phyloP scores from a whole-genome alignment of 2,329 filamentous ascomycete genomes.

The Exophiala spinifera region DNA sequence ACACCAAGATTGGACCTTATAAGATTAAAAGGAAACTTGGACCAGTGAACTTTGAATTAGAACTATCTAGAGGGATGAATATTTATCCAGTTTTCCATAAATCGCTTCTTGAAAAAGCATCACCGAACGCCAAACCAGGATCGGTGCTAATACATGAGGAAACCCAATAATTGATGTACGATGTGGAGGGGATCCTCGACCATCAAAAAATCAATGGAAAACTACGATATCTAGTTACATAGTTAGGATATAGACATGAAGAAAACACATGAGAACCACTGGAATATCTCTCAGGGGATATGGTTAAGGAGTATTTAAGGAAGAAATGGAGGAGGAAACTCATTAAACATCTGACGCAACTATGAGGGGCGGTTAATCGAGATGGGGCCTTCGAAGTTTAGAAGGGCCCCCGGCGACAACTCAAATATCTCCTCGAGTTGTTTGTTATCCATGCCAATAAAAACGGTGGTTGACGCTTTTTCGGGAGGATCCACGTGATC shows the following conservation, averaged over 20 bases:
- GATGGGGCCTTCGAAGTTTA: too few species aligned
- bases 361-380: too few species aligned
- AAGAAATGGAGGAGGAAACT: too few species aligned
- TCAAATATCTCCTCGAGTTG: too few species aligned
- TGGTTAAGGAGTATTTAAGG: too few species aligned
- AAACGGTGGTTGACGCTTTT: too few species aligned
- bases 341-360: too few species aligned
- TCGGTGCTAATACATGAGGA: not conserved
- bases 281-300: not conserved
- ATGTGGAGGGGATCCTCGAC: not conserved
- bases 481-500: too few species aligned
- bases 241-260: slow-evolving; percentile 9
- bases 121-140: not conserved
- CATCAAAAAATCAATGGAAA: not conserved
- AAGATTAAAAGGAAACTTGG: slow-evolving; percentile 12
- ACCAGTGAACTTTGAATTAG: slow-evolving; percentile 12
- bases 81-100: slow-evolving; percentile 17
- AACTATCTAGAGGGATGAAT: slow-evolving; percentile 12
- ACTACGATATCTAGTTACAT: slow-evolving; percentile 10
- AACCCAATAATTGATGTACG: not conserved
- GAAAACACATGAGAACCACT: slow-evolving; percentile 6
- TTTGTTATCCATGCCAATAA: too few species aligned
- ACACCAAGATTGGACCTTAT: slow-evolving; percentile 11
- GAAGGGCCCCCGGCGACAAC: too few species aligned
- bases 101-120: slow-evolving; percentile 8